These are phyloP conservation scores for Dactylonectria macrodidyma DNA, from an alignment of 2,329 filamentous ascomycete species.

Conservation along the genomic window DNA sequence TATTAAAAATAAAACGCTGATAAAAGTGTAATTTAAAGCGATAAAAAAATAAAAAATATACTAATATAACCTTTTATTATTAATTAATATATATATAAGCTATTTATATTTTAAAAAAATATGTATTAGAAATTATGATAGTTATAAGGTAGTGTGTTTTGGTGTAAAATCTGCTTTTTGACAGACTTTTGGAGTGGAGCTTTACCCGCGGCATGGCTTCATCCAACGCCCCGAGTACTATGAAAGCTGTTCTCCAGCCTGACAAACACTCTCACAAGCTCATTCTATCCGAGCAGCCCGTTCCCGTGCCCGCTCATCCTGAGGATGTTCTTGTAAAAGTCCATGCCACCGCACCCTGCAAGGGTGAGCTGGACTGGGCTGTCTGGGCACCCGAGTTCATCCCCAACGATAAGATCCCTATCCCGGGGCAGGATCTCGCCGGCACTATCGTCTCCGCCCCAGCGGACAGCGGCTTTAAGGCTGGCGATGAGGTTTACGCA, in stretches of 20 bases:
- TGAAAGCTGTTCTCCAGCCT: slow-evolving; percentile 35
- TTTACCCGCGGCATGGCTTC: no score
- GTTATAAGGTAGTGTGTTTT: no score
- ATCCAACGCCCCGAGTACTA: slow-evolving; percentile 12
- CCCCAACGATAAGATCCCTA: slow-evolving; percentile 41
- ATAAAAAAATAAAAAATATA: no score
- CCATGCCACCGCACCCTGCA: slow-evolving; percentile 51
- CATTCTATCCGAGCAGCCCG: slow-evolving; percentile 20
- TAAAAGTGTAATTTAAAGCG: no score
- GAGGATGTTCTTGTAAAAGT: slow-evolving; percentile 52
- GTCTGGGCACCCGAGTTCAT: slow-evolving; percentile 40
- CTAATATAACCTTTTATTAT: no score
- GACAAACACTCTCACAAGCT: slow-evolving; percentile 36
- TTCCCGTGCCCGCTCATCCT: slow-evolving; percentile 41
- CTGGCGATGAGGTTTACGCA: slow-evolving; percentile 34
- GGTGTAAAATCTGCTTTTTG: no score
- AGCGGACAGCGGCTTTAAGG: slow-evolving; percentile 40
- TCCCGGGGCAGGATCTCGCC: slow-evolving; percentile 56
- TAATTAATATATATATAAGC: no score
- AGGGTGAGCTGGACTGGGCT: slow-evolving; percentile 52
- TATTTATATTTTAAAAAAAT: no score
- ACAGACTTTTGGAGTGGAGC: no score
- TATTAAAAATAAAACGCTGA: no score
- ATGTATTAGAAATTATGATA: no score
- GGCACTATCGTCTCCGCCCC: slow-evolving; percentile 54